Base-by-base conservation (phyloP, 2,329 filamentous ascomycete genomes). In the Dryadomyces quercus-mongolicae region DNA sequence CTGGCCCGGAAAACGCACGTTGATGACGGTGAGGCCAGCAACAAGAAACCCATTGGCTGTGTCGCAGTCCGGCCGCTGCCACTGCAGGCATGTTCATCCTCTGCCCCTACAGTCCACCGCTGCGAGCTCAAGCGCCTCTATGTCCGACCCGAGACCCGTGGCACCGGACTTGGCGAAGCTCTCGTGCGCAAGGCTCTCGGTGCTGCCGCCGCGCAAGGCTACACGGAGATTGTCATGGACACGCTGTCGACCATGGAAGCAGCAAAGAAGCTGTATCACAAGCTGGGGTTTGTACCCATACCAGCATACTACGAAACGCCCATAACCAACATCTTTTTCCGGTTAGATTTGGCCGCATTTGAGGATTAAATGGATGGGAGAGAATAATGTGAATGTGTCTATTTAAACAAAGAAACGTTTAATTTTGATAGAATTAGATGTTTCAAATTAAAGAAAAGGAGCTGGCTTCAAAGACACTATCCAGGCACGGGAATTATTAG, bases 251-350 rank as follows among this genome's bases (percentile, higher is more conserved):
- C 53, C 1, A 56, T 59, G 59, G 21, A 65, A 3, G 65, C 66
- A 5, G 71, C 70, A 0, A 63, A 68, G 42, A 63, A 63, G 8
- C 62, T 77, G 31, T 77, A 77, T 61, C 64, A 68, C 55, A 75
- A 70, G 56, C 66, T 73, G 59, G 74, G 74, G 2, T 77, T 74
- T 59, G 63, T 65, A 51, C 44, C 56, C 42, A 56, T 52, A 13
- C 18, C 31, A 15, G 53, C 57, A 2, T 60, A 60, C 50, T 60
- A 60, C 45, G 50, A 55, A 15, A 57, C 54, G 34, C 59, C 58
- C 13, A 52, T 57, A 13, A 21, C 20, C 3, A 55, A 54, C 10
- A 57, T 56, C 1, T 60, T 59, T 36, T 56, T 54, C 21, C 36
- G 40, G 20, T n/a, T 48, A 20, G 38, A 43, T 2, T 43, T 56